These are phyloP conservation scores for Pythium periplocum DNA, from an alignment of 352 stramenopile genomes.

Conservation along the genomic window DNA sequence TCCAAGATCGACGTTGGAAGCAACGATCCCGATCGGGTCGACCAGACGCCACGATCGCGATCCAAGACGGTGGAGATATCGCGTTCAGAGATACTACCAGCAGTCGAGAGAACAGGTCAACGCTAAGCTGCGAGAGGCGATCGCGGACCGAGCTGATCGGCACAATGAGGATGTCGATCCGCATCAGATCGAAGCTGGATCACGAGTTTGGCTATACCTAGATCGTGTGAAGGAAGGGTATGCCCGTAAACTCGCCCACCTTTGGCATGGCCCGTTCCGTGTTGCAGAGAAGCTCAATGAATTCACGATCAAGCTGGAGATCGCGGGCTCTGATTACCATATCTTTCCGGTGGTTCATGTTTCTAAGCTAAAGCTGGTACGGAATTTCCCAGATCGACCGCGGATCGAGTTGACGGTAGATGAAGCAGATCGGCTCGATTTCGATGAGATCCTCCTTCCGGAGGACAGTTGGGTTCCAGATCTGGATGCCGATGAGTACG, in stretches of 20 bases:
- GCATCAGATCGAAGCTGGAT: neutral
- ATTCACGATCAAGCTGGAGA: conserved; percentile 5
- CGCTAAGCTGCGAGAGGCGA: neutral
- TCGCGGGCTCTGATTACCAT: conserved; percentile 1
- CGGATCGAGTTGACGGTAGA: neutral
- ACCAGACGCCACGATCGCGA: neutral
- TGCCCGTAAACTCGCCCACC: conserved; percentile 5
- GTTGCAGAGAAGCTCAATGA: conserved; percentile 1
- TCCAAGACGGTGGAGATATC: conserved; percentile 7
- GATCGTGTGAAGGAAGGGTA: conserved; percentile 7
- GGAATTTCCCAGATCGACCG: conserved; percentile 4
- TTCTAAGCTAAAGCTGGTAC: conserved; percentile 5
- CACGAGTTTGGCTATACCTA: conserved; percentile 5
- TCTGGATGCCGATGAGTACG: conserved; percentile 9
- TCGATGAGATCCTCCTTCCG: conserved; percentile 19
- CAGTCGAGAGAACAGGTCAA: neutral
- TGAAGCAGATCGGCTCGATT: conserved; percentile 8
- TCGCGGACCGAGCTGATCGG: neutral
- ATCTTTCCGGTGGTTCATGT: conserved; percentile 6
- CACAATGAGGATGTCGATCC: neutral
- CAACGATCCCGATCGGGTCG: conserved; percentile 2
- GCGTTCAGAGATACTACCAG: conserved; percentile 7
- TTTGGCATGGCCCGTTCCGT: conserved; percentile 10
- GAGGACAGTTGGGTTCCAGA: conserved; percentile 18
- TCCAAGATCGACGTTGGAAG: conserved; percentile 10